Base-by-base conservation (phyloP, 768 basidiomycete genomes). In the Psilocybe sp. region DNA sequence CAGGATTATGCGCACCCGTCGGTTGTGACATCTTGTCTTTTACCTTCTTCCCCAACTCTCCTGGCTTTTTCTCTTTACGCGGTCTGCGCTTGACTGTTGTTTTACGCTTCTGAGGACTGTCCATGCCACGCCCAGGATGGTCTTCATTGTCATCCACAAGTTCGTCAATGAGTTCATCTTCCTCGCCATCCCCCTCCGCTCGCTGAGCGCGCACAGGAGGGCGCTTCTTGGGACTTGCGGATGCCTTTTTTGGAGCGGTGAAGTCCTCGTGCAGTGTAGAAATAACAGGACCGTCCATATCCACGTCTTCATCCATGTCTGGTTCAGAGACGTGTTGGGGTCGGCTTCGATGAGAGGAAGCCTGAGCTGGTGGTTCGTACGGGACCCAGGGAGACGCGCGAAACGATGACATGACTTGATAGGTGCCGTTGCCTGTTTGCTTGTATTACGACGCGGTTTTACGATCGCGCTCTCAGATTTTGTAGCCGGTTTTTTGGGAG, bases 261-360 rank as follows among this genome's bases (percentile, higher is more conserved):
- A 78, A 77, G 52, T 90, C 88, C 42, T 89, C 86, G 32, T 73
- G 75, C 32, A 91, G 78, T 23, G 84, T 91, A 19, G 89, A 91
- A 47, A 92, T 91, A 57, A 83, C 83, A 34, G 89, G 89, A 32
- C 89, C 86, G 35, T 90, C 89, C 86, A 90, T 89, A 56, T 79
- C 75, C 41, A 75, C 65, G 60, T 79, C 78, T 37, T 72, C 67
- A 62, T 75, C 73, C 70, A 72, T 72, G 19, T 65, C 56, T 60
- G 63, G 60, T 57, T 56, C 58, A 45, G 61, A 50, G 51, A 53
- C 47, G 50, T 44, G 58, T 57, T 51, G 60, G 43, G 58, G 59
- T 49, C 55, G 63, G 46, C 53, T 60, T 54, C 56, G 56, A 46
- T 62, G 53, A 38, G 60, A 53, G 34, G 51, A 52, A 51, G 23